phyloP scores from a whole-genome alignment of 2,329 filamentous ascomycete genomes.

The Gyromitra esculenta region DNA sequence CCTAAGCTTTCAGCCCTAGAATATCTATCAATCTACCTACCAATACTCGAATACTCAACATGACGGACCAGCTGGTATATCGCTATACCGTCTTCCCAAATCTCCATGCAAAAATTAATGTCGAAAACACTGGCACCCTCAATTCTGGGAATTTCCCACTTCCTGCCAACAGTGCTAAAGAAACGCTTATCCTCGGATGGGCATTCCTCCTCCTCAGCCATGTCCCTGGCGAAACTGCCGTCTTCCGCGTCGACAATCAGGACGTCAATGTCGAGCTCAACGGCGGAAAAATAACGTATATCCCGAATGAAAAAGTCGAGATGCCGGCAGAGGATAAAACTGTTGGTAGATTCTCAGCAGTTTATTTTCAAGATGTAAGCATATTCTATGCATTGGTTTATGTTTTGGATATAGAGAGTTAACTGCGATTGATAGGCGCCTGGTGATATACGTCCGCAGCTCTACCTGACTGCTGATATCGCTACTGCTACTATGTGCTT shows the following conservation, averaged over 20 bases:
- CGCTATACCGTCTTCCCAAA: slow-evolving; percentile 52
- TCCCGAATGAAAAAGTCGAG: slow-evolving; percentile 8
- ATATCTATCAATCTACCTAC: neutral
- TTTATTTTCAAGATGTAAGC: slow-evolving; percentile 49
- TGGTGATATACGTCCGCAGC: slow-evolving; percentile 21
- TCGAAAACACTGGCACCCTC: neutral
- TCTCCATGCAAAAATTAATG: slow-evolving; percentile 32
- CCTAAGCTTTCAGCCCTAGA: neutral
- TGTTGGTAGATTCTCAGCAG: slow-evolving; percentile 31
- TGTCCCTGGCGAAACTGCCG: slow-evolving; percentile 30
- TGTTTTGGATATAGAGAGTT: neutral
- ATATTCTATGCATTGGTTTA: neutral
- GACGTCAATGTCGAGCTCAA: slow-evolving; percentile 48
- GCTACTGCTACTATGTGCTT: slow-evolving; percentile 2
- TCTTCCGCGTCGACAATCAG: slow-evolving; percentile 47
- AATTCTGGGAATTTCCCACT: slow-evolving; percentile 32
- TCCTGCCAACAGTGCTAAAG: slow-evolving; percentile 19
- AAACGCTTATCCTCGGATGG: slow-evolving; percentile 49
- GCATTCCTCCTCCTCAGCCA: slow-evolving; percentile 51
- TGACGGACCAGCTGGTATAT: slow-evolving; percentile 1
- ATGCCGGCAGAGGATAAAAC: slow-evolving; percentile 3
- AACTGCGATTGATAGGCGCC: slow-evolving; percentile 26
- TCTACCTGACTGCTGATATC: slow-evolving; percentile 42
- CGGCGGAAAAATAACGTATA: slow-evolving; percentile 17
- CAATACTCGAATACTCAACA: neutral